These are phyloP conservation scores for Avicennia marina DNA, from an alignment of 257 asterid genomes.

Conservation along the genomic window DNA sequence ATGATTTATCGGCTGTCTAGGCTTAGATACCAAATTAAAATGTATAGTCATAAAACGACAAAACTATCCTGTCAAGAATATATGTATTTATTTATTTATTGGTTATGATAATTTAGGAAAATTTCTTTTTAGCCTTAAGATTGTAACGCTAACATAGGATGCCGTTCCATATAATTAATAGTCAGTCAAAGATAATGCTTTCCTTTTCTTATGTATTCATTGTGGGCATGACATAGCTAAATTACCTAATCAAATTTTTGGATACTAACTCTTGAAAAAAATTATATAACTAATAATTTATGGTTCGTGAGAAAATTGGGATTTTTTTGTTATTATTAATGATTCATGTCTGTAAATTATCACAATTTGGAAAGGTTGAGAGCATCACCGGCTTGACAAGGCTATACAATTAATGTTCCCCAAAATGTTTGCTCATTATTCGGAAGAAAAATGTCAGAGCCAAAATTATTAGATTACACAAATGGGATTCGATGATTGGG, in stretches of 20 bases:
- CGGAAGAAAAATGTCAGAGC: background rate
- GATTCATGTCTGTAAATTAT: too few species aligned
- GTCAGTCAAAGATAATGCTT: constrained; percentile 3
- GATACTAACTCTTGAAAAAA: background rate
- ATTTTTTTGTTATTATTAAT: background rate
- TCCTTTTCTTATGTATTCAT: background rate
- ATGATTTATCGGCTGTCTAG: constrained; percentile 19
- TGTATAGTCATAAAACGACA: constrained; percentile 12
- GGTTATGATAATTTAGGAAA: background rate
- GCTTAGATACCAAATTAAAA: background rate
- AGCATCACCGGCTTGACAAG: too few species aligned
- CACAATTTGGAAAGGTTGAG: background rate
- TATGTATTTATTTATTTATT: background rate
- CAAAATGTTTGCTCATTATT: background rate
- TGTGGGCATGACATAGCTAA: background rate
- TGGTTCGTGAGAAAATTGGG: too few species aligned
- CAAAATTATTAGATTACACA: constrained; percentile 2
- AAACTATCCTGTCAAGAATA: constrained; percentile 19
- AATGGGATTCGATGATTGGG: constrained; percentile 5
- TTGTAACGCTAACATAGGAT: constrained; percentile 29
- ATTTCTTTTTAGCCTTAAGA: background rate
- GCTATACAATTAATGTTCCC: background rate
- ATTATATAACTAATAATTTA: too few species aligned
- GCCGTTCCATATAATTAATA: background rate
- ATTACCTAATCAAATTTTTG: background rate